Conservation (phyloP, 371 early-diverging fungal species). For the Basidiobolus meristosporus region DNA sequence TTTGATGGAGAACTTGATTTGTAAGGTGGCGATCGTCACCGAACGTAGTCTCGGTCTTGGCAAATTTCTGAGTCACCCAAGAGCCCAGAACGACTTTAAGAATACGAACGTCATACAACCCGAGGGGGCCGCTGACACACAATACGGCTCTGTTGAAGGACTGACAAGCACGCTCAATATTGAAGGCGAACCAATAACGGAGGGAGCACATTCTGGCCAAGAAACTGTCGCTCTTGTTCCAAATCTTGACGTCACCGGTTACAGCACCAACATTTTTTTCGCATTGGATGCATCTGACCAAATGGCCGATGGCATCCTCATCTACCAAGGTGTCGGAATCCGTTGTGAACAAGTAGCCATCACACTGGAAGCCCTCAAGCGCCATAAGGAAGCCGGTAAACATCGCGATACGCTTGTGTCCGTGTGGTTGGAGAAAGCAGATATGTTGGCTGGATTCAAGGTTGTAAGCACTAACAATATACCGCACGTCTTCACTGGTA, state of each 20-base stretch:
- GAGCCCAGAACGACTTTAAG: conserved; percentile 26
- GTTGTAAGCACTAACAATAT: conserved; percentile 8
- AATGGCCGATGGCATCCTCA: not conserved
- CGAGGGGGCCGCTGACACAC: conserved; percentile 50
- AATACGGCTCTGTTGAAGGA: conserved; percentile 35
- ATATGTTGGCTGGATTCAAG: conserved; percentile 6
- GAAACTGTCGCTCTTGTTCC: conserved; percentile 27
- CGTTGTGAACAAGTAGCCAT: conserved; percentile 34
- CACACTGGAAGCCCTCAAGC: conserved; percentile 16
- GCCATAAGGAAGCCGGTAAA: conserved; percentile 34
- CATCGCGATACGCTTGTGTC: conserved; percentile 42
- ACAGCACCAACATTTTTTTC: conserved; percentile 30
- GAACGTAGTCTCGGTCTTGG: conserved; percentile 38
- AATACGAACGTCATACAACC: conserved; percentile 28
- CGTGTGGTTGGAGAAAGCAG: conserved; percentile 33
- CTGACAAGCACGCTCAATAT: conserved; percentile 43
- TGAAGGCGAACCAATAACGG: conserved; percentile 50
- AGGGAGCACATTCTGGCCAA: conserved; percentile 21
- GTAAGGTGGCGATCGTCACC: conserved; percentile 49
- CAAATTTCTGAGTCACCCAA: conserved; percentile 32
- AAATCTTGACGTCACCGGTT: conserved; percentile 42
- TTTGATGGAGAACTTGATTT: conserved; percentile 25
- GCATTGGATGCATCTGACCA: not conserved
- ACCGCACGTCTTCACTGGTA: conserved; percentile 4
- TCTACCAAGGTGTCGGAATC: conserved; percentile 46